Evolutionary conservation across 768 basidiomycete species (phyloP).

Genomic region (Xerocomellus intermedius): DNA sequence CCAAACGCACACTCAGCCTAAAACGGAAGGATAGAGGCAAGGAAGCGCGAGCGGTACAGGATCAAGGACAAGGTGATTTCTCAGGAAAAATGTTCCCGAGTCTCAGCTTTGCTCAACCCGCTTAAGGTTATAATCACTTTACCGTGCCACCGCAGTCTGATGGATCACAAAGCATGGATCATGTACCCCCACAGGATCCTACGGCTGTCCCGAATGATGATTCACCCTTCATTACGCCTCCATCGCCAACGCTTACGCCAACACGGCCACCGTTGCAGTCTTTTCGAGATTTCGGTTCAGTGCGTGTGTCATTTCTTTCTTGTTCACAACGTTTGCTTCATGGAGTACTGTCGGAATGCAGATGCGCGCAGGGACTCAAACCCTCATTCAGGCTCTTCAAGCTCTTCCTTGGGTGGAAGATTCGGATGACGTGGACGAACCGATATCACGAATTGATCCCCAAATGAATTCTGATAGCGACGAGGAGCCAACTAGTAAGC

Average conservation of each 20-base stretch:
- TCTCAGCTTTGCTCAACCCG: conserved; percentile 9
- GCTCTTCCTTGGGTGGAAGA: conserved; percentile 77
- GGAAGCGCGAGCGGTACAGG: conserved; percentile 27
- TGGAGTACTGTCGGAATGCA: conserved; percentile 29
- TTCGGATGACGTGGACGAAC: conserved; percentile 68
- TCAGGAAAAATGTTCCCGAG: conserved; percentile 23
- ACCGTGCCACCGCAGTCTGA: conserved; percentile 25
- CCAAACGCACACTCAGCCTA: conserved; percentile 55
- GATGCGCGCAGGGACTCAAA: conserved; percentile 88
- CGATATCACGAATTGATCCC: conserved; percentile 40
- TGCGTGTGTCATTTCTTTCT: conserved; percentile 36
- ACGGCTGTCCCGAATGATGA: conserved; percentile 39
- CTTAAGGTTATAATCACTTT: conserved; percentile 11
- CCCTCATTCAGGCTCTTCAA: conserved; percentile 84
- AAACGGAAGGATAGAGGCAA: conserved; percentile 51
- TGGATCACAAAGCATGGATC: conserved; percentile 5
- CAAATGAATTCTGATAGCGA: conserved; percentile 58
- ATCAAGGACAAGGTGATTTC: conserved; percentile 31
- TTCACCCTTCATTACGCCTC: conserved; percentile 71
- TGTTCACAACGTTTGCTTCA: not conserved
- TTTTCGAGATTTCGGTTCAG: conserved; percentile 71
- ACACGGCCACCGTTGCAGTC: conserved; percentile 47
- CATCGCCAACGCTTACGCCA: conserved; percentile 54
- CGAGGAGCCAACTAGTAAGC: conserved; percentile 48
- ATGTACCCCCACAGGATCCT: conserved; percentile 2